These are phyloP conservation scores for Phytophthora constricta DNA, from an alignment of 352 stramenopile species.

Conservation along the genomic window DNA sequence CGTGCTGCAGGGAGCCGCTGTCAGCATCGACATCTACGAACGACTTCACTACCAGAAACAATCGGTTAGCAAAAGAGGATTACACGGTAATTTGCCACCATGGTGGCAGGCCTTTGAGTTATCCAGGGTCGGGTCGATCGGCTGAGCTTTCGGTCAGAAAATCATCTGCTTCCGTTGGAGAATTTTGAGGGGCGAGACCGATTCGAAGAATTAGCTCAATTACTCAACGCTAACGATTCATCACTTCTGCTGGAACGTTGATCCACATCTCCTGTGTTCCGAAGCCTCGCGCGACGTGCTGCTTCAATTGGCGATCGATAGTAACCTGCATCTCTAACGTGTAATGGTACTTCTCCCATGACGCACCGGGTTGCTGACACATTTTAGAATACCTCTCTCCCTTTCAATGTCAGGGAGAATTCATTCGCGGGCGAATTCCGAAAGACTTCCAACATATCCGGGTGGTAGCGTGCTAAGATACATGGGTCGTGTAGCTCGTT, in stretches of 20 bases:
- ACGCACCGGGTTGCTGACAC: not conserved
- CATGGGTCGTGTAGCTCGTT: not conserved
- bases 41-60: not conserved
- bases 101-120: not conserved
- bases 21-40: slow-evolving; percentile 2
- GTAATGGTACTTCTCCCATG: not conserved
- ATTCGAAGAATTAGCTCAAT: not conserved
- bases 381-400: not conserved
- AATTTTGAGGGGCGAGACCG: not conserved
- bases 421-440: not conserved
- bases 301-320: not conserved
- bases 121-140: not conserved
- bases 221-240: not conserved
- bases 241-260: not conserved
- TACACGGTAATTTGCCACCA: not conserved
- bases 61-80: not conserved
- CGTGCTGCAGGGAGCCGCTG: slow-evolving; percentile 3
- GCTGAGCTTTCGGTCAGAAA: not conserved
- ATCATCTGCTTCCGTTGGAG: not conserved
- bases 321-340: not conserved
- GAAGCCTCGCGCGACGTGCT: not conserved
- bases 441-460: not conserved
- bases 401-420: not conserved
- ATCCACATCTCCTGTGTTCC: not conserved
- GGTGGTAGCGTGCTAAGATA: not conserved